A percentile compares a stretch with the other conserved stretches of the same genome.
Evolutionary conservation across 2,329 filamentous ascomycete genomes (phyloP).

Genomic region (Colletotrichum gloeosporioides): DNA sequence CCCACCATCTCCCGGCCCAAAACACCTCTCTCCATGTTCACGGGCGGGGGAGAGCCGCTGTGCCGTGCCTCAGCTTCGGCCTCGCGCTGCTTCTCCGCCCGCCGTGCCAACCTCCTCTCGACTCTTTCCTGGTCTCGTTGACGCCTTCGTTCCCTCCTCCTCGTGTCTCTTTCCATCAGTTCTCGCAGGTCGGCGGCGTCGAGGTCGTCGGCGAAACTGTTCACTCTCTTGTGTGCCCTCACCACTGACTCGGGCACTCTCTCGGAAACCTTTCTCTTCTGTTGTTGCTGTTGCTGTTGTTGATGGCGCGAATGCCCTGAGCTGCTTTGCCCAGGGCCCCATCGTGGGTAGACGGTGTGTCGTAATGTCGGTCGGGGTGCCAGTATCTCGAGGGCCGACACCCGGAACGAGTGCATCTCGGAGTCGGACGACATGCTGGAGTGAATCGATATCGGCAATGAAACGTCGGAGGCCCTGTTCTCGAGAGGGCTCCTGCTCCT

Average conservation of each 20-base stretch:
- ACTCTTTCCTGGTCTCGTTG: slow-evolving; percentile 70
- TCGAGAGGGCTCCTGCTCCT: slow-evolving; percentile 50
- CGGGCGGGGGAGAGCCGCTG: slow-evolving; percentile 55
- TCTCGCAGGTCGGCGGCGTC: slow-evolving; percentile 85
- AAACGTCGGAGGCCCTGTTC: slow-evolving; percentile 73
- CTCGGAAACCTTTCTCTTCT: slow-evolving; percentile 57
- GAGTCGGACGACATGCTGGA: slow-evolving; percentile 79
- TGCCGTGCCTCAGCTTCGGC: slow-evolving; percentile 61
- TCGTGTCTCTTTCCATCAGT: slow-evolving; percentile 86
- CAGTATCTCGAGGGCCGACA: slow-evolving; percentile 81
- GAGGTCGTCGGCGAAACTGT: slow-evolving; percentile 82
- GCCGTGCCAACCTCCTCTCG: slow-evolving; percentile 67
- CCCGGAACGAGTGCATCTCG: slow-evolving; percentile 78
- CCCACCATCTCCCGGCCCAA: slow-evolving; percentile 63
- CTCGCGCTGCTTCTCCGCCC: slow-evolving; percentile 69
- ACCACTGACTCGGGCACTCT: slow-evolving; percentile 62
- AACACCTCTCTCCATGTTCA: slow-evolving; percentile 65
- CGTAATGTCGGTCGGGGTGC: slow-evolving; percentile 85
- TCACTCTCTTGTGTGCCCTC: slow-evolving; percentile 65
- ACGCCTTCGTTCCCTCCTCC: slow-evolving; percentile 78
- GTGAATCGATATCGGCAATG: slow-evolving; percentile 76
- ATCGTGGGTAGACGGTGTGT: slow-evolving; percentile 70
- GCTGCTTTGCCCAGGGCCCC: slow-evolving; percentile 48
- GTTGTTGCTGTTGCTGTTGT: slow-evolving; percentile 28
- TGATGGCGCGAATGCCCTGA: slow-evolving; percentile 52